Evolutionary conservation across 192 early-diverging fungal genomes (phyloP).

Genomic region (Gigaspora rosea): DNA sequence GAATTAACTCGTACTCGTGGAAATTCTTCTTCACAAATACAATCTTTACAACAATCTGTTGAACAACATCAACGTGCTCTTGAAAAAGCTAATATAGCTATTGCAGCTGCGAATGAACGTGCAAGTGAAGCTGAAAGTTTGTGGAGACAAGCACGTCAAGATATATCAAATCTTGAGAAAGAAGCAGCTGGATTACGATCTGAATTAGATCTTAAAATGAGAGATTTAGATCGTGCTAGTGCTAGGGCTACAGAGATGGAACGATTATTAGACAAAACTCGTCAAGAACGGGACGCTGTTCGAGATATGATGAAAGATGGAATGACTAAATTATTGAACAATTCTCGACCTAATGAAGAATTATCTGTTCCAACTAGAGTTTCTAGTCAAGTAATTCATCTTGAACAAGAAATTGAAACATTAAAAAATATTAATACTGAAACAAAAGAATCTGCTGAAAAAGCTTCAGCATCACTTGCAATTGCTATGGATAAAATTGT

Average conservation of each 20-base stretch:
- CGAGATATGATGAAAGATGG: constrained; percentile 45
- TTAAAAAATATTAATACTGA: constrained; percentile 37
- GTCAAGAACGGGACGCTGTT: constrained; percentile 44
- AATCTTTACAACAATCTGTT: constrained; percentile 41
- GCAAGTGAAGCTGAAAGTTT: constrained; percentile 43
- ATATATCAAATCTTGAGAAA: constrained; percentile 40
- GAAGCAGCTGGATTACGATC: constrained; percentile 38
- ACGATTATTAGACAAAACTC: constrained; percentile 41
- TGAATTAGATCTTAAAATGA: constrained; percentile 43
- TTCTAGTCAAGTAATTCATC: constrained; percentile 33
- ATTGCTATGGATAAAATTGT: constrained; percentile 48
- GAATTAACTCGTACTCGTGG: constrained; percentile 42
- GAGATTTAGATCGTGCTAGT: constrained; percentile 41
- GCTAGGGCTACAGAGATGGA: constrained; percentile 44
- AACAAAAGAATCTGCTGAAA: constrained; percentile 33
- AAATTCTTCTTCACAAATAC: constrained; percentile 34
- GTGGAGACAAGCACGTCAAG: constrained; percentile 46
- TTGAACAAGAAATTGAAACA: constrained; percentile 43
- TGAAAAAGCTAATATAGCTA: constrained; percentile 45
- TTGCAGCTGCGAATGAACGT: constrained; percentile 42
- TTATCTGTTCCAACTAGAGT: constrained; percentile 23
- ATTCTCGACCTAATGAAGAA: constrained; percentile 33
- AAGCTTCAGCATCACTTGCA: constrained; percentile 40
- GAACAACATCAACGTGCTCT: constrained; percentile 49
- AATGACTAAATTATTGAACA: constrained; percentile 40